phyloP scores from a whole-genome alignment of 176 grass and related monocot species.

The Leersia perrieri region DNA sequence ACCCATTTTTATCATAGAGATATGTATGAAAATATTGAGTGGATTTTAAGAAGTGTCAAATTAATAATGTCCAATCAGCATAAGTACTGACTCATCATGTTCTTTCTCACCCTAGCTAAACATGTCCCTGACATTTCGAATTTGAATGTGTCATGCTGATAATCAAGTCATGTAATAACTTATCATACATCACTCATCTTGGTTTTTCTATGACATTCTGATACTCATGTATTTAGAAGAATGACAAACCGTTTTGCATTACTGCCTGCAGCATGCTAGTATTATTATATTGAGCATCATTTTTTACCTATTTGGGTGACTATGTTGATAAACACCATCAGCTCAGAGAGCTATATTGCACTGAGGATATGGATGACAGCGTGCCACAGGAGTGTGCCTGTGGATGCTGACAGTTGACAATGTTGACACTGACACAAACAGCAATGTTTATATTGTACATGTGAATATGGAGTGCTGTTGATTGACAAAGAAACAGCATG shows the following conservation, averaged over 20 bases:
- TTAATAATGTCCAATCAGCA: background rate
- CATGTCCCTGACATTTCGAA: background rate
- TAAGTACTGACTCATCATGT: background rate
- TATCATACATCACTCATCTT: background rate
- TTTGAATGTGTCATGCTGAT: background rate
- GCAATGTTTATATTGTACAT: background rate
- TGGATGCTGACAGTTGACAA: background rate
- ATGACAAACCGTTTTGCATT: background rate
- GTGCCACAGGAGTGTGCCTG: background rate
- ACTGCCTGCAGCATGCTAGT: background rate
- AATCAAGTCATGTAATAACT: background rate
- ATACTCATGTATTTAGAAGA: background rate
- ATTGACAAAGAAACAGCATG: background rate
- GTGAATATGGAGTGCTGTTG: background rate
- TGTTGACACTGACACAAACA: background rate
- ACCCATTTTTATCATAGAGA: background rate
- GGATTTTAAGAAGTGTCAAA: background rate
- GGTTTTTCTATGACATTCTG: background rate
- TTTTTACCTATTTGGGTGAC: background rate
- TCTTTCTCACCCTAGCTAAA: background rate
- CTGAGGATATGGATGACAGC: background rate
- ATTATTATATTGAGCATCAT: background rate
- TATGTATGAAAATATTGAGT: background rate
- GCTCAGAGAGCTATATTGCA: background rate
- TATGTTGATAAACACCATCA: background rate